Conservation (phyloP, 371 early-diverging fungal species). For the Mucor ambiguus region DNA sequence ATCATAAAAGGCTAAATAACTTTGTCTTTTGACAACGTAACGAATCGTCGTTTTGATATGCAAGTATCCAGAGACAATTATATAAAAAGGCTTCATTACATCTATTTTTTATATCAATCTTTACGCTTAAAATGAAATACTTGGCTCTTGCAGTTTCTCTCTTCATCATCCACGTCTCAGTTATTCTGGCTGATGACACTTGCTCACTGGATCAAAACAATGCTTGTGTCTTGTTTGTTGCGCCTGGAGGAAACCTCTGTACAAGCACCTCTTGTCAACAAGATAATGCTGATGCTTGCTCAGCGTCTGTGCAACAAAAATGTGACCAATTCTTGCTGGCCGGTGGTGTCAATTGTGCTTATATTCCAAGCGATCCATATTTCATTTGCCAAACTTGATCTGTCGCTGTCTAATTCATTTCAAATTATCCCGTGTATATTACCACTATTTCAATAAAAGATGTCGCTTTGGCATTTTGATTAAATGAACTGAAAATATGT, state of each 20-base stretch:
- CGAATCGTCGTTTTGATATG: background rate
- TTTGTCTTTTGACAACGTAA: background rate
- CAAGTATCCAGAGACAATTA: background rate
- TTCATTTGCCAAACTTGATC: conserved; percentile 1
- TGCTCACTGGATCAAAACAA: background rate
- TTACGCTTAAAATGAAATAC: background rate
- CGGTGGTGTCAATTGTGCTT: background rate
- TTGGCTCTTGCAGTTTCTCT: background rate
- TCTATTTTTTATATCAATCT: background rate
- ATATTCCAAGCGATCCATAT: background rate
- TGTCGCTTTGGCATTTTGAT: no score
- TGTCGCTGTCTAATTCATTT: no score
- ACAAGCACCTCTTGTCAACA: background rate
- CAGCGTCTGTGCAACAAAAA: background rate
- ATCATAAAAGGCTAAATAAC: no score
- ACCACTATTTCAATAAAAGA: background rate
- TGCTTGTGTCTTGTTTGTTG: conserved; percentile 4
- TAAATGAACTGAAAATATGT: no score
- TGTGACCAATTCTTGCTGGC: background rate
- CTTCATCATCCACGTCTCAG: background rate
- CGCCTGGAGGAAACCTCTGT: background rate
- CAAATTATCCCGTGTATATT: background rate
- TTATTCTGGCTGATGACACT: background rate
- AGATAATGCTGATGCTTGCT: background rate
- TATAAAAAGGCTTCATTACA: background rate